These are phyloP conservation scores for Cladophialophora bantiana DNA, from an alignment of 2,329 filamentous ascomycete genomes.

Conservation along the genomic window DNA sequence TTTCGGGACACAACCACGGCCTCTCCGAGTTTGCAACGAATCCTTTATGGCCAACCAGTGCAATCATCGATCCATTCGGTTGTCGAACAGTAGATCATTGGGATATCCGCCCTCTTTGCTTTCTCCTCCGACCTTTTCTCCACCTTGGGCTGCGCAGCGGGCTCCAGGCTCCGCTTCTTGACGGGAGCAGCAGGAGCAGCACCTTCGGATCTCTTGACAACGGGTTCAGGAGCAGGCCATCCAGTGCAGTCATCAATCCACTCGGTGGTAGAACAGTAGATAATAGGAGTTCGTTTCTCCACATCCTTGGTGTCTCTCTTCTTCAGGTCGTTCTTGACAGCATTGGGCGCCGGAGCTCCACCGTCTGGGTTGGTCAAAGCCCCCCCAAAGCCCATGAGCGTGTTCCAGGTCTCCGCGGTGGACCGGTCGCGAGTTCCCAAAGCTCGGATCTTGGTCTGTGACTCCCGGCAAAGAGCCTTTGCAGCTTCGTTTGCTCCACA, in stretches of 20 bases:
- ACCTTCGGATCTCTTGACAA: conserved; percentile 24
- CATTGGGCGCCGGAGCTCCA: conserved; percentile 20
- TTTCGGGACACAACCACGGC: neutral
- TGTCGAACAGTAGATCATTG: conserved; percentile 23
- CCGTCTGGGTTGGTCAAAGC: conserved; percentile 35
- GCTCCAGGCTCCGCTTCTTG: conserved; percentile 17
- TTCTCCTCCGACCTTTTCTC: conserved; percentile 9
- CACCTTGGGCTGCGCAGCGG: neutral
- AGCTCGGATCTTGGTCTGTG: conserved; percentile 61
- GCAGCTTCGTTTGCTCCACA: conserved; percentile 69
- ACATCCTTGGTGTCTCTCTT: conserved; percentile 18
- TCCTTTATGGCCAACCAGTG: conserved; percentile 15
- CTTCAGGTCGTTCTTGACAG: conserved; percentile 28
- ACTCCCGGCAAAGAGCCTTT: conserved; percentile 59
- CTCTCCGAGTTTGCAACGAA: neutral
- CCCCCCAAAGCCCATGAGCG: conserved; percentile 47
- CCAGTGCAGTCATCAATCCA: conserved; percentile 36
- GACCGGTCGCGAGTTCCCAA: conserved; percentile 50
- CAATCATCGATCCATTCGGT: conserved; percentile 28
- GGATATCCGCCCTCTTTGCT: conserved; percentile 23
- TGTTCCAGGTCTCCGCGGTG: conserved; percentile 53
- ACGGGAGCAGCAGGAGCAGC: conserved; percentile 19
- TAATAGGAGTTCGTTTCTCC: conserved; percentile 18
- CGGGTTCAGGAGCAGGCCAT: conserved; percentile 28
- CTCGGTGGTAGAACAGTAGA: conserved; percentile 26